Evolutionary conservation across 2,329 filamentous ascomycete genomes (phyloP).

Genomic region (Neurospora sp.): DNA sequence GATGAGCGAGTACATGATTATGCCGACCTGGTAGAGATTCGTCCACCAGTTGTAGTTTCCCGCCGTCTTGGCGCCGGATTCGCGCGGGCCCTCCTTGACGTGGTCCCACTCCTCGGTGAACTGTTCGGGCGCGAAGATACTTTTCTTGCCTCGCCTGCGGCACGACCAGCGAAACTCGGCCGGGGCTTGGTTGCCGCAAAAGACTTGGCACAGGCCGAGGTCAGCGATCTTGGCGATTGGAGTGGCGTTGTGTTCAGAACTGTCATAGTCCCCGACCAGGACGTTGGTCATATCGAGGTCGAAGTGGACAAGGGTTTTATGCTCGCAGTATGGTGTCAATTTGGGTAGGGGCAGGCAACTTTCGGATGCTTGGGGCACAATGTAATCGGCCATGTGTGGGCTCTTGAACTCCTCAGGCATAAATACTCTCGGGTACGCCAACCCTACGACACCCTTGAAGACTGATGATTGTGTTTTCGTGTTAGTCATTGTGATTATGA

Average conservation of each 20-base stretch:
- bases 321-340: background rate
- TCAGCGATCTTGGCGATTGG: slow-evolving; percentile 7
- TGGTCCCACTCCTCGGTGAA: slow-evolving; percentile 6
- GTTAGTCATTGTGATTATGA: background rate
- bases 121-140: slow-evolving; percentile 6
- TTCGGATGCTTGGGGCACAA: slow-evolving; percentile 3
- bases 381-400: background rate
- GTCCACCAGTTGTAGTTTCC: slow-evolving; percentile 11
- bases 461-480: background rate
- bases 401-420: background rate
- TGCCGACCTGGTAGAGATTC: slow-evolving; percentile 7
- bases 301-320: slow-evolving; percentile 7
- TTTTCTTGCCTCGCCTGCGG: slow-evolving; percentile 4
- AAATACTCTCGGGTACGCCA: slow-evolving; percentile 8
- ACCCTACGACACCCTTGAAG: slow-evolving; percentile 6
- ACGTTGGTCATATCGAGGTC: slow-evolving; percentile 9
- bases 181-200: background rate
- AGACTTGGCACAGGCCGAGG: background rate
- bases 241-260: slow-evolving; percentile 3
- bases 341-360: background rate
- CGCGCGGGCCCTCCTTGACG: background rate
- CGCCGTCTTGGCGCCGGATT: background rate
- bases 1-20: slow-evolving; percentile 18
- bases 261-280: slow-evolving; percentile 8
- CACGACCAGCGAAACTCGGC: background rate